Conservation (phyloP, 1,284 basidiomycete genomes). For the Marasmius tenuissimus region DNA sequence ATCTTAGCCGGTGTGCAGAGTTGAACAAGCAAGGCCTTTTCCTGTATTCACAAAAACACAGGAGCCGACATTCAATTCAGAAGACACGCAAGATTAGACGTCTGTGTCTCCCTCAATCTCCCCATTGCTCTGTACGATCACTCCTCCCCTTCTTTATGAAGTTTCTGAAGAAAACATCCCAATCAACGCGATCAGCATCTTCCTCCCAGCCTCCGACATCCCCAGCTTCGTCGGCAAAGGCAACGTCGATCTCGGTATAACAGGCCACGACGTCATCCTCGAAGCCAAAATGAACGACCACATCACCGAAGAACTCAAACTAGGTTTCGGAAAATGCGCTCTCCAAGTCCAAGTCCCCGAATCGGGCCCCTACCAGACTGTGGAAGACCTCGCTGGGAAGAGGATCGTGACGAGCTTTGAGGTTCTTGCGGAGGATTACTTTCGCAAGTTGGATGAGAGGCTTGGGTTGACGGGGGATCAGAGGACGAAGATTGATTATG, state of each 20-base stretch:
- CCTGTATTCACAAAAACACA: conserved; percentile 26
- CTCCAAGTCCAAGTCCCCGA: conserved; percentile 94
- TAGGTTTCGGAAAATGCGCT: conserved; percentile 94
- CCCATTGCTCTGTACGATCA: conserved; percentile 85
- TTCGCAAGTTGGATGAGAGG: conserved; percentile 69
- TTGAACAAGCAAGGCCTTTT: background rate
- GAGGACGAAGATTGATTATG: conserved; percentile 87
- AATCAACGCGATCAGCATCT: conserved; percentile 63
- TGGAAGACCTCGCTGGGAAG: conserved; percentile 86
- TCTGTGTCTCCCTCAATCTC: conserved; percentile 91
- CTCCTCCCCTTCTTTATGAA: too few species aligned
- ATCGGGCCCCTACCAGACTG: conserved; percentile 62
- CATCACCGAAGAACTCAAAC: conserved; percentile 80
- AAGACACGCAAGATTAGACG: conserved; percentile 80
- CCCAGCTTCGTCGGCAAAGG: conserved; percentile 99
- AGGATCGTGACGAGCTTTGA: conserved; percentile 96
- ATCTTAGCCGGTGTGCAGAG: conserved; percentile 71
- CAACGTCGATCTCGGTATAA: conserved; percentile 91
- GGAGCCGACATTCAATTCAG: conserved; percentile 98
- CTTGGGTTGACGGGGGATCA: conserved; percentile 48
- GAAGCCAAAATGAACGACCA: conserved; percentile 81
- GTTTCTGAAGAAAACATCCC: too few species aligned
- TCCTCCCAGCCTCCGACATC: conserved; percentile 96
- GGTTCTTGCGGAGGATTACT: conserved; percentile 82
- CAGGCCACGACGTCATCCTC: conserved; percentile 96